Base-by-base conservation (phyloP, 106 monocot genomes). In the Apostasia shenzhenica region DNA sequence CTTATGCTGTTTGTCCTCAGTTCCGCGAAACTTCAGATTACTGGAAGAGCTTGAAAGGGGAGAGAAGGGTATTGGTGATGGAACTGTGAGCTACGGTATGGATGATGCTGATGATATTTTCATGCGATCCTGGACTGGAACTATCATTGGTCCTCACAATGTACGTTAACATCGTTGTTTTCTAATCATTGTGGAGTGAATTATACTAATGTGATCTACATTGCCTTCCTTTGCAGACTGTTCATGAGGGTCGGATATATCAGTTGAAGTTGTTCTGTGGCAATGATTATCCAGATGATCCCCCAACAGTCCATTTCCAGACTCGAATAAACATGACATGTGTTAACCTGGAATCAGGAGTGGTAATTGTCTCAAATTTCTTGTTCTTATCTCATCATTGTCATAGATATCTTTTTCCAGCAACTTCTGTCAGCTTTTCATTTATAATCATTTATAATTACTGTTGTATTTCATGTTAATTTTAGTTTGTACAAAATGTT, bases 21-120 rank as follows among this genome's bases (percentile, higher is more conserved):
- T 94, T 72, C 93, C 90, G 38, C 78, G 90, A 69, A 94, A 85
- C 66, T 94, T 94, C 69, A 89, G 86, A 84, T 81, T 94, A 72
- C 82, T 94, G 41, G 93, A 94, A 80, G 93, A 93, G 77, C 88
- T 93, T 44, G 92, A 93, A 70, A 83, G 92, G 70, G 92, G 92
- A 6, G 92, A 93, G 78, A 93, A 93, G 75, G 92, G 92, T 12
- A 93, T 93, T 37, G 92, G 92, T 63, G 88, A 93, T 79, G 85
- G 82, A 67, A 82, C 85, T 13, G 88, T 89, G 59, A 89, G 88
- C 74, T 89, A 89, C 81, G 91, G 91, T 44, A 91, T 91, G 91
- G 91, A 86, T 79, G 91, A 91, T 77, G 76, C 84, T 54, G 91
- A 91, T 79, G 91, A 91, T 26, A 72, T 79, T 5, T 78, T 66